phyloP scores from a whole-genome alignment of 1,139 yeast species.

The Citeromyces siamensis region DNA sequence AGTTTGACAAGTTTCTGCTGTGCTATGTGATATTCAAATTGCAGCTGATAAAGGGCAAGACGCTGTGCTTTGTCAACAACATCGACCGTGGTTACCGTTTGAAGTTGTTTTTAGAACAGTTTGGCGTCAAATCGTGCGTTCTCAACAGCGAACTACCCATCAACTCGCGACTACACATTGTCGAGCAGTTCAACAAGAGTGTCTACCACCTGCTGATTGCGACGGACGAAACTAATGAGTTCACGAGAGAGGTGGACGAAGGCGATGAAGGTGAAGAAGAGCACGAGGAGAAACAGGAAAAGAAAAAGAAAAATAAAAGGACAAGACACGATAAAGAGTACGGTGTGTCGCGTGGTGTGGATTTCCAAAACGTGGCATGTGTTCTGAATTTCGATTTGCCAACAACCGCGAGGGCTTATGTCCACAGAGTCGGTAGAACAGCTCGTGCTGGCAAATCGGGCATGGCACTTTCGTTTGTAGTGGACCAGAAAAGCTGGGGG shows the following conservation, averaged over 20 bases:
- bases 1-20: slow-evolving; percentile 83
- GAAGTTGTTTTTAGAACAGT: slow-evolving; percentile 85
- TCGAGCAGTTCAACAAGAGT: slow-evolving; percentile 88
- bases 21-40: slow-evolving; percentile 89
- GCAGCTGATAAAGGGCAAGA: slow-evolving; percentile 81
- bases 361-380: slow-evolving; percentile 92
- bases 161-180: slow-evolving; percentile 87
- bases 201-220: slow-evolving; percentile 84
- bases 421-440: slow-evolving; percentile 94
- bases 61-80: slow-evolving; percentile 82
- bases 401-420: slow-evolving; percentile 76
- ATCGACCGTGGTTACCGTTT: slow-evolving; percentile 93
- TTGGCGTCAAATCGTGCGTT: slow-evolving; percentile 82
- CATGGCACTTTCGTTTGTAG: slow-evolving; percentile 87
- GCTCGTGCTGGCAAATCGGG: slow-evolving; percentile 97
- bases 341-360: slow-evolving; percentile 96
- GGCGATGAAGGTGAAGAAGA: slow-evolving; percentile 9
- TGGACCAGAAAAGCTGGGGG: slow-evolving; percentile 74
- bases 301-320: slow-evolving; percentile 18
- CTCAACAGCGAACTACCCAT: slow-evolving; percentile 88
- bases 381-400: slow-evolving; percentile 95
- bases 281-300: slow-evolving; percentile 11
- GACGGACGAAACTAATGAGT: slow-evolving; percentile 62
- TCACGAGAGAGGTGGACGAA: slow-evolving; percentile 9
- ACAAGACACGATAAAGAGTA: slow-evolving; percentile 55